Evolutionary conservation across 108 stramenopile genomes (phyloP).

Genomic region (Nannochloropsis gaditana): DNA sequence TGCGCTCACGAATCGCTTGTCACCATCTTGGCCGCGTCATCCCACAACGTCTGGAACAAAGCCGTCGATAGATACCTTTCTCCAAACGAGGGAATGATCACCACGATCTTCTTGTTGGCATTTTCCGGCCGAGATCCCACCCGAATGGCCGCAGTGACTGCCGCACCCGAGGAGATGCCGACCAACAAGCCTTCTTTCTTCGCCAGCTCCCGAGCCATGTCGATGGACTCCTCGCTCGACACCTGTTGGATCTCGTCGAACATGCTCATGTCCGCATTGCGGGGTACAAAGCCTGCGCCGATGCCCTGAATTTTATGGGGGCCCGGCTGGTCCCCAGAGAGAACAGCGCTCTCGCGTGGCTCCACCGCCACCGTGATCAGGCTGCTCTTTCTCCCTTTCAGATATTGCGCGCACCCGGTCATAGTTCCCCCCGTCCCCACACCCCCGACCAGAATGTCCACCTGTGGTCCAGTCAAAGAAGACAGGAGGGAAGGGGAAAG

Average conservation of each 20-base stretch:
- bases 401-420: constrained; percentile 49
- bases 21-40: constrained; percentile 22
- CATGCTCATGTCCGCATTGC: constrained; percentile 72
- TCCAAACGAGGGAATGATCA: constrained; percentile 56
- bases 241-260: constrained; percentile 50
- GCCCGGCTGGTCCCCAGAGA: constrained; percentile 68
- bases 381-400: constrained; percentile 48
- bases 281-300: constrained; percentile 76
- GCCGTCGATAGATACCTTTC: constrained; percentile 52
- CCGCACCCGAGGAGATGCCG: constrained; percentile 53
- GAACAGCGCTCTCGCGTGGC: constrained; percentile 50
- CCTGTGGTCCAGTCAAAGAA: background rate
- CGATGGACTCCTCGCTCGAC: constrained; percentile 48
- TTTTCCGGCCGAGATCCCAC: constrained; percentile 34
- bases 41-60: constrained; percentile 47
- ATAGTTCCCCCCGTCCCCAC: constrained; percentile 59
- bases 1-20: too few relatives aligned
- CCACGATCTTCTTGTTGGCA: constrained; percentile 51
- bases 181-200: constrained; percentile 55
- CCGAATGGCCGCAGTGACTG: constrained; percentile 36
- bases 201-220: constrained; percentile 52
- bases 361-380: constrained; percentile 46
- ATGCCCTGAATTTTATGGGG: constrained; percentile 84
- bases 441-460: constrained; percentile 75
- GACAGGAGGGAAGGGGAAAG: background rate